Evolutionary conservation across 768 basidiomycete genomes (phyloP).

Genomic region (Suillus placidus): DNA sequence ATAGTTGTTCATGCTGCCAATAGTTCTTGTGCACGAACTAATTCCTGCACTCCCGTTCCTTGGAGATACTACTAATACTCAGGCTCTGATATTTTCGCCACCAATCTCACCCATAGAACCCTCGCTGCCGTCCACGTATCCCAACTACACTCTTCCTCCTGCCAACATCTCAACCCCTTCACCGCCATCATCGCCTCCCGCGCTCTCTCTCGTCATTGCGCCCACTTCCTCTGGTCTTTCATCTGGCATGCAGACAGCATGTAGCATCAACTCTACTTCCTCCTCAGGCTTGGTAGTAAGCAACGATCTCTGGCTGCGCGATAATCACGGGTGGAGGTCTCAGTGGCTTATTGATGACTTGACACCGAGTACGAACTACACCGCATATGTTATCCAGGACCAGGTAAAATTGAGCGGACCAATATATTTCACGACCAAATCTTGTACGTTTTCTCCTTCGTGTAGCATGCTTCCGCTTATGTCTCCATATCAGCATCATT

Average conservation of each 20-base stretch:
- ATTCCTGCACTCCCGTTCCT: constrained; percentile 53
- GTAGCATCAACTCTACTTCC: constrained; percentile 49
- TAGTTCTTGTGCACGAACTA: constrained; percentile 53
- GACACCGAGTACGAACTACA: constrained; percentile 73
- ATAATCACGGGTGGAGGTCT: constrained; percentile 59
- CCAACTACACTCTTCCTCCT: constrained; percentile 74
- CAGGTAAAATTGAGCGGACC: constrained; percentile 64
- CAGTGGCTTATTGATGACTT: constrained; percentile 71
- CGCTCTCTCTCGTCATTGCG: constrained; percentile 58
- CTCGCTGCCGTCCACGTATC: constrained; percentile 51
- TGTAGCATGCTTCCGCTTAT: background rate
- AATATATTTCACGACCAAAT: constrained; percentile 76
- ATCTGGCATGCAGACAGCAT: constrained; percentile 57
- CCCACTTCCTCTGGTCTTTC: constrained; percentile 48
- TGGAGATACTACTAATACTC: constrained; percentile 74
- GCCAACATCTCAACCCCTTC: constrained; percentile 52
- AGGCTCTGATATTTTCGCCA: constrained; percentile 73
- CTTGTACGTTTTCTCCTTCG: constrained; percentile 21
- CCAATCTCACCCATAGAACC: constrained; percentile 41
- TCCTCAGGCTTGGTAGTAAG: constrained; percentile 44
- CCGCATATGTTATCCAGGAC: constrained; percentile 65
- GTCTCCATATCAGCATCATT: constrained; percentile 53
- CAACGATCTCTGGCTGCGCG: constrained; percentile 59
- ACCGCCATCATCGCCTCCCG: constrained; percentile 45
- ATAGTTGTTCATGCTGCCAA: constrained; percentile 8